Evolutionary conservation across 768 basidiomycete genomes (phyloP).

Genomic region (Nevesoporus exiguus): DNA sequence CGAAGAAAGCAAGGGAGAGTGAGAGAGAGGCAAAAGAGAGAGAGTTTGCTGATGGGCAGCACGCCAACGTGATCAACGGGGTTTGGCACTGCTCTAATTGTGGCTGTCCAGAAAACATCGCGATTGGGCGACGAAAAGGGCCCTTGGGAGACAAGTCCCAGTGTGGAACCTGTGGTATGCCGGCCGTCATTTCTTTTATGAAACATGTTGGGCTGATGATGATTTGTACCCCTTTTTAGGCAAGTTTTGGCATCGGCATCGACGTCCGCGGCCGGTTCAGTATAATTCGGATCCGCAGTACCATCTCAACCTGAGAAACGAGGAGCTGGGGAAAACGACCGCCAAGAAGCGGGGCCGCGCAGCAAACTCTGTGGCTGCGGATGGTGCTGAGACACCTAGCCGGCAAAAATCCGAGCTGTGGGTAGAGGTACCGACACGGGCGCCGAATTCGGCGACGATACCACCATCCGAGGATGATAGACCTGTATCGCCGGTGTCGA

Average conservation of each 20-base stretch:
- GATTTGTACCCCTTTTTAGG: conserved; percentile 41
- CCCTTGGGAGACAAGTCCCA: conserved; percentile 87
- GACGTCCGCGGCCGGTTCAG: conserved; percentile 73
- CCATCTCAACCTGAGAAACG: conserved; percentile 56
- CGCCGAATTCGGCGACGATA: conserved; percentile 30
- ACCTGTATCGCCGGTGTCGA: conserved; percentile 68
- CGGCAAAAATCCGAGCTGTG: conserved; percentile 37
- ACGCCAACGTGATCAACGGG: conserved; percentile 76
- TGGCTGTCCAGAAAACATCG: conserved; percentile 84
- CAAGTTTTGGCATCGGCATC: conserved; percentile 87
- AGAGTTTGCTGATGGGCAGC: conserved; percentile 80
- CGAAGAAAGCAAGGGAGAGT: conserved; percentile 67
- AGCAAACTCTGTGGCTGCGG: conserved; percentile 22
- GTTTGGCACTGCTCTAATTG: conserved; percentile 96
- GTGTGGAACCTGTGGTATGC: conserved; percentile 89
- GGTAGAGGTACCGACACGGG: conserved; percentile 33
- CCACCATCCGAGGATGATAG: conserved; percentile 45
- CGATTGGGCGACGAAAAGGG: conserved; percentile 83
- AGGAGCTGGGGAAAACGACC: conserved; percentile 53
- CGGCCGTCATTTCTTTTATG: neutral
- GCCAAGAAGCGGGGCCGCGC: conserved; percentile 48
- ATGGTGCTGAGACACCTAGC: conserved; percentile 54
- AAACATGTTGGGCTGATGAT: conserved; percentile 4
- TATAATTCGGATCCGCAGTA: conserved; percentile 75
- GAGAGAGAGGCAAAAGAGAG: conserved; percentile 82